Evolutionary conservation across 2,329 filamentous ascomycete species (phyloP), one percentile per base, ranked within the genome.

Genomic region (Trichoderma asperellum): DNA sequence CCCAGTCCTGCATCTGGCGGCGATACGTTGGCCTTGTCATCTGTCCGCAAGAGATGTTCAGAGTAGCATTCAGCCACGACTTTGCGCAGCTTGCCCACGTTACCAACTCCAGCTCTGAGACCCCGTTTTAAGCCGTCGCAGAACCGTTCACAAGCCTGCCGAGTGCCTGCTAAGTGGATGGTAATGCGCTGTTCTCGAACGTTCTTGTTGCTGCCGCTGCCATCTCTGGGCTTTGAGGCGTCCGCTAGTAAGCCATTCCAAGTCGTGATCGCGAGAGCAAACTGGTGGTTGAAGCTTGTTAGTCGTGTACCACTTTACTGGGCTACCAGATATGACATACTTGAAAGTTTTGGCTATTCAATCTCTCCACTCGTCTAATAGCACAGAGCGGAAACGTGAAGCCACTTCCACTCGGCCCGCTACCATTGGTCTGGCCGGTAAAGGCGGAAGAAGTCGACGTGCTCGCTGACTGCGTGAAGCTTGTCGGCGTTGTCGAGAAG

Each of bases 61-160:
- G 95, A 97, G 80, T 98, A 98, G 83, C 93, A 97, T 75, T 96
- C 91, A 27, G 86, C 83, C 4, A 94, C 89, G 12, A 97, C 92
- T 71, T 87, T 87, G 72, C 94, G 92, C 76, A 98, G 86, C 78
- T 91, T 95, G 65, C 91, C 91, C 4, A 97, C 93, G 73, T 94
- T 94, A 71, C 92, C 93, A 76, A 98, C 94, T 16, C 91, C 93
- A 69, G 93, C 90, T 71, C 95, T 87, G 62, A 99, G 83, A 0
- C 94, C 94, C 77, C 91, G 93, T 81, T 98, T 99, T 73, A 99
- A 85, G 6, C 92, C 93, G 81, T 99, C 96, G 79, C 96, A 99
- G 82, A 99, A 99, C 66, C 94, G 87, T 81, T 99, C 96, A 79
- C 95, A 98, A 59, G 92, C 90, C 77, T 91, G 92, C 68, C 95